Evolutionary conservation across 768 basidiomycete genomes (phyloP).

Genomic region (Macrocybe gigantea): DNA sequence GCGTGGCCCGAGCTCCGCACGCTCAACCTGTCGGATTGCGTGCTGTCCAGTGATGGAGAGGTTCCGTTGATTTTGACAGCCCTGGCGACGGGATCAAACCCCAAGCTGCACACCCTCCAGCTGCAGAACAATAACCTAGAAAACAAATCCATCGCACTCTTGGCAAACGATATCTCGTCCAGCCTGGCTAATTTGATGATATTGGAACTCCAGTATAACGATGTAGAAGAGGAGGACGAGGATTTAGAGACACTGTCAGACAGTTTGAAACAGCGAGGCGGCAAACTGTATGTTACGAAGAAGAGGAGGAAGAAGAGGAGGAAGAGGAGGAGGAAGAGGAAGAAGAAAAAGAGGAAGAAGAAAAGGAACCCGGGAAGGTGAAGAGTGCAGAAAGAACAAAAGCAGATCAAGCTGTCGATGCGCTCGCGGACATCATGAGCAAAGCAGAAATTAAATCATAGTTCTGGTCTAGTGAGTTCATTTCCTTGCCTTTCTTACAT

Average conservation of each 20-base stretch:
- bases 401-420: constrained; percentile 35
- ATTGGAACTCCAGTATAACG: constrained; percentile 90
- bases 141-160: constrained; percentile 52
- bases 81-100: constrained; percentile 65
- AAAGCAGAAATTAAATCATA: constrained; percentile 48
- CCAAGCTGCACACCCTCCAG: constrained; percentile 67
- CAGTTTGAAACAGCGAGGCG: constrained; percentile 58
- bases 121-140: constrained; percentile 94
- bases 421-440: constrained; percentile 60
- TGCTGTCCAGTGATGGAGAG: constrained; percentile 78
- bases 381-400: constrained; percentile 16
- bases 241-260: constrained; percentile 46
- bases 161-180: constrained; percentile 60
- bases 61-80: constrained; percentile 58
- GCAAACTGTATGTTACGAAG: constrained; percentile 66
- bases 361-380: constrained; percentile 22
- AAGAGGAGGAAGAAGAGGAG: constrained; percentile 78
- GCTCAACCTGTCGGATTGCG: constrained; percentile 92
- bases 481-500: background rate
- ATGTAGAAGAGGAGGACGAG: constrained; percentile 73
- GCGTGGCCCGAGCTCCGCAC: constrained; percentile 66
- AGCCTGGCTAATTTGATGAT: constrained; percentile 53
- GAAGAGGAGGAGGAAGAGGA: constrained; percentile 50
- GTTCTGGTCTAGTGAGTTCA: background rate
- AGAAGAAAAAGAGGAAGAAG: constrained; percentile 35